Base-by-base conservation (phyloP, 352 stramenopile genomes). In the Phytophthora capsici region DNA sequence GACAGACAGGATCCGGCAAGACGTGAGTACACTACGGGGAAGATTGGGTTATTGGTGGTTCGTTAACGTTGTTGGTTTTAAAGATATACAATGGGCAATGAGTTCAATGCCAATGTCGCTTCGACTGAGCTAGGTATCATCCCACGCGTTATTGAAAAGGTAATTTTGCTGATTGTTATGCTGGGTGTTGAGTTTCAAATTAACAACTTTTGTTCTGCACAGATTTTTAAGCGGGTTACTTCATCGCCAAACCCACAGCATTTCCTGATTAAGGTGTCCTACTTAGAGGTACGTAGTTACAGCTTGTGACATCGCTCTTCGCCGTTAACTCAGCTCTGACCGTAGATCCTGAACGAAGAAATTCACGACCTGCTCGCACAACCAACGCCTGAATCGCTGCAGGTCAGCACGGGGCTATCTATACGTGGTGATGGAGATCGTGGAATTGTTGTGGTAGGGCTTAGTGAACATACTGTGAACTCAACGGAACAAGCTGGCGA, bases 321-420 rank as follows among this genome's bases (percentile, higher is more conserved):
- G 28, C 5, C 22, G 2, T 23, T 57, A 19, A 48, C 20, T 50
- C 43, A n/a, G 48, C 2, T 46, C 17, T 12, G 6, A 6, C 23
- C 34, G 20, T 78, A 98, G 90, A 96, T 99, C 40, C 96, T 99
- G 61, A 99, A 99, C 51, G 97, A 99, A 85, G 92, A 99, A 64
- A 90, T 99, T 50, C 78, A 85, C 12, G 97, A 99, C 74, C 79
- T 99, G 23, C 78, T 99, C 8, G 78, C 66, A 9, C 26, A 62
- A 8, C 17, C 53, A 28, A 49, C 12, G 0, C 4, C 38, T n/a
- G 37, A 41, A 41, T 26, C 47, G 5, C 59, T 59, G 30, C 81
- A 51, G 28, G 56, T 56, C 34, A 50, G 30, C 32, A 54, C 49
- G 61, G 78, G 70, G 44, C 78, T 88, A 49, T 88, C 73, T 20